A percentile compares a stretch with the other conserved stretches of the same genome.
These are phyloP conservation scores for Blastobotrys proliferans DNA, from an alignment of 1,139 yeast genomes.

Conservation along the genomic window DNA sequence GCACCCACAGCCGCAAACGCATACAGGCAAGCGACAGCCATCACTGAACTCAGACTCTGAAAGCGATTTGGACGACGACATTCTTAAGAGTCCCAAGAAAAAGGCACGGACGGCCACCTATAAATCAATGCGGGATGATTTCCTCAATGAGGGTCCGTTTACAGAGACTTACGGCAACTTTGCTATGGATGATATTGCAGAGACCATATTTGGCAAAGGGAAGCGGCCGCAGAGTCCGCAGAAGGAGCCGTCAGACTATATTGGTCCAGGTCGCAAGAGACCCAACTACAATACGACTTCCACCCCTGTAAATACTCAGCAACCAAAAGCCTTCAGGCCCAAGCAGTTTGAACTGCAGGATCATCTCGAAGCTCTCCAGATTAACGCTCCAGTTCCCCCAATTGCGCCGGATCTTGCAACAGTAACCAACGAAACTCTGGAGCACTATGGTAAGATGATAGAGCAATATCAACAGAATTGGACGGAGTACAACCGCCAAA, in stretches of 20 bases:
- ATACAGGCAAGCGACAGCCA: slow-evolving; percentile 11
- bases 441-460: slow-evolving; percentile 18
- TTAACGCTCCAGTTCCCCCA: slow-evolving; percentile 11
- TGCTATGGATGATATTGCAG: slow-evolving; percentile 32
- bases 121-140: slow-evolving; percentile 1
- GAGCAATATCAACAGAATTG: slow-evolving; percentile 26
- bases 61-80: not conserved
- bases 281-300: slow-evolving; percentile 14
- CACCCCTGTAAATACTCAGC: slow-evolving; percentile 13
- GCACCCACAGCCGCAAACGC: not conserved
- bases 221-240: not conserved
- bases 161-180: slow-evolving; percentile 41
- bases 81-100: slow-evolving; percentile 11
- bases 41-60: slow-evolving; percentile 3
- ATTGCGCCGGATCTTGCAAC: slow-evolving; percentile 3
- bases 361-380: slow-evolving; percentile 1
- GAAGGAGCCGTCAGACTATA: slow-evolving; percentile 1
- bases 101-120: slow-evolving; percentile 2
- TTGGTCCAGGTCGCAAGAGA: slow-evolving; percentile 1
- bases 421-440: slow-evolving; percentile 11
- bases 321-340: slow-evolving; percentile 12
- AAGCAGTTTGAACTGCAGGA: slow-evolving; percentile 5
- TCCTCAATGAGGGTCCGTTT: slow-evolving; percentile 34
- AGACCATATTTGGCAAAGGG: slow-evolving; percentile 17
- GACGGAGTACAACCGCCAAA: slow-evolving; percentile 25